Evolutionary conservation across 1,284 basidiomycete genomes (phyloP).

Genomic region (Naganishia liquefaciens): DNA sequence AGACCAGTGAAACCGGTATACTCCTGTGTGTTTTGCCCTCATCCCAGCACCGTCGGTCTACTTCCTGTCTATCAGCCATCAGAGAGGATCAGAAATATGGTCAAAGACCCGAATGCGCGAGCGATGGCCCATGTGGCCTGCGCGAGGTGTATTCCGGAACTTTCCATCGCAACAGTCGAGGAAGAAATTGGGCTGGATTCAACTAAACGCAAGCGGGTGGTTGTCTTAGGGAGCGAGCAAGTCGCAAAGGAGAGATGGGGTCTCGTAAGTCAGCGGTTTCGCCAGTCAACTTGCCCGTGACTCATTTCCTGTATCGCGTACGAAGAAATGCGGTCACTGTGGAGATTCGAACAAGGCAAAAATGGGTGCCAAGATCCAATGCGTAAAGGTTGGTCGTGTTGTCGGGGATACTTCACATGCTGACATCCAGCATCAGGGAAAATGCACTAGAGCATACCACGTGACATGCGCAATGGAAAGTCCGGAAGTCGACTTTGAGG

Average conservation of each 20-base stretch:
- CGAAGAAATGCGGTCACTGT: conserved; percentile 84
- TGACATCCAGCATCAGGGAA: conserved; percentile 54
- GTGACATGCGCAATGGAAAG: conserved; percentile 79
- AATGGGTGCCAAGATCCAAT: conserved; percentile 90
- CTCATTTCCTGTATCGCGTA: neutral
- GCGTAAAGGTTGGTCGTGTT: conserved; percentile 65
- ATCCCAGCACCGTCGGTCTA: conserved; percentile 61
- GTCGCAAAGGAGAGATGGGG: conserved; percentile 89
- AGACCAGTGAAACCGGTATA: conserved; percentile 63
- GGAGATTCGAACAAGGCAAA: conserved; percentile 65
- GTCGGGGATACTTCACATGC: too few species aligned
- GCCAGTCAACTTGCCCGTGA: neutral
- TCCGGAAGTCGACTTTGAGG: conserved; percentile 62
- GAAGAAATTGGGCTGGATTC: conserved; percentile 61
- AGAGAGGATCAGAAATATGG: neutral
- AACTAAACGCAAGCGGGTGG: conserved; percentile 49
- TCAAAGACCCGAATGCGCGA: conserved; percentile 7
- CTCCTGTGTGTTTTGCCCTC: conserved; percentile 81
- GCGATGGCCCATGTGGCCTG: conserved; percentile 68
- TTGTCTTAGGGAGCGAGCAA: conserved; percentile 69
- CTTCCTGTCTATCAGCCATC: conserved; percentile 58
- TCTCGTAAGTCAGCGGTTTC: conserved; percentile 61
- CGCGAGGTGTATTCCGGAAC: conserved; percentile 77
- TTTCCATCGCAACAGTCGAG: conserved; percentile 61
- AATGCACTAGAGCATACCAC: conserved; percentile 90